Evolutionary conservation across 768 basidiomycete species (phyloP), one percentile per base, ranked within the genome.

Genomic region (Serendipita sp.): DNA sequence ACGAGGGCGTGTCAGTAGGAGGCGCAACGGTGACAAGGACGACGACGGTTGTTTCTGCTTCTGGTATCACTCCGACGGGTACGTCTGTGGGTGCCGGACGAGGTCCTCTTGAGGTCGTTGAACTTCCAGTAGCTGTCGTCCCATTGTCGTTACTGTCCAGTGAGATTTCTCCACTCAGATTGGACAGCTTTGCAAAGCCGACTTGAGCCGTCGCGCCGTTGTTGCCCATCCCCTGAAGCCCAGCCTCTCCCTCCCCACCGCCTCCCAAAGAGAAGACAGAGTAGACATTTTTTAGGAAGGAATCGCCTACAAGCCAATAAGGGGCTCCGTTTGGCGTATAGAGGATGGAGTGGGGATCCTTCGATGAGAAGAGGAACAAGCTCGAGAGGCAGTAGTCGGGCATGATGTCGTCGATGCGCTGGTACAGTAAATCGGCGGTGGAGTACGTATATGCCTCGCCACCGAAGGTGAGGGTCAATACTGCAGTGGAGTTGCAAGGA

Each of bases 281-380:
- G 46, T 68, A 68, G 33, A 67, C 66, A 44, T 67, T 67, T 50
- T 67, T 67, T 33, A 68, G 58, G 58, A 68, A 68, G 33, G 67
- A 34, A 27, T 65, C 67, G 13, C 67, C 67, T n/a, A 68, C 29
- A 44, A 68, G 65, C 67, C 67, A 67, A 34, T 65, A 10, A 15
- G 64, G 64, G 2, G 44, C 37, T 27, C 44, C 10, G 16, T 13
- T 44, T 16, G 31, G 40, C 44, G 33, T 31, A 63, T 33, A 60
- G 33, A 29, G n/a, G 27, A 60, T 27, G 27, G 55, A 60, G 50
- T 34, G 23, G 3, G 15, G 10, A 18, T 64, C 63, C 29, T 15
- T 34, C 23, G 33, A 36, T 11, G 45, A 37, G 33, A 53, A 36
- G 50, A 52, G 55, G 52, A 64, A 65, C 3, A 65, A 27, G 11